Evolutionary conservation across 2,329 filamentous ascomycete species (phyloP).

Genomic region (Eutypa lata): DNA sequence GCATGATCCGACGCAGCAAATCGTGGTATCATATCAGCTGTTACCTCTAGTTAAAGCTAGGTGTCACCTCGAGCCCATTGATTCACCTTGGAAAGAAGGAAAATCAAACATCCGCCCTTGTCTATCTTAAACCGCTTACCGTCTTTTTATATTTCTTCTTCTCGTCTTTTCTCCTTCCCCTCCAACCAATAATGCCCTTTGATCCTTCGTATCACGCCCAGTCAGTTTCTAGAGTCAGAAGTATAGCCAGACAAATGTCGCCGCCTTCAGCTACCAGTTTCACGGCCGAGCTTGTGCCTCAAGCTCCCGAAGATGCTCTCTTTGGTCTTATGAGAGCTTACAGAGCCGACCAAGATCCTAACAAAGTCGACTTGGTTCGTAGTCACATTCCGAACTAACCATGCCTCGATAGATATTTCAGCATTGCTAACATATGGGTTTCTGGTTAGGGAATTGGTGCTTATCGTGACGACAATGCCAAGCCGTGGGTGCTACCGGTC

Average conservation of each 20-base stretch:
- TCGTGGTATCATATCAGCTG: background rate
- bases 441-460: constrained; percentile 69
- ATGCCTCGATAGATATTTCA: background rate
- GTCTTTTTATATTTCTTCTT: background rate
- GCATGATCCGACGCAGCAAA: background rate
- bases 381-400: background rate
- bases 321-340: constrained; percentile 91
- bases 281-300: constrained; percentile 72
- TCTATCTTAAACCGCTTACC: background rate
- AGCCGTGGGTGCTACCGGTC: constrained; percentile 95
- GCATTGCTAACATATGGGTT: constrained; percentile 7
- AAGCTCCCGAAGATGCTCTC: constrained; percentile 91
- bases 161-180: constrained; percentile 1
- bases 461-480: constrained; percentile 91
- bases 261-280: constrained; percentile 64
- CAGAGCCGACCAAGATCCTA: constrained; percentile 68
- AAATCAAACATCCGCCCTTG: too few relatives aligned
- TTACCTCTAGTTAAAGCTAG: too few relatives aligned
- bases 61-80: too few relatives aligned
- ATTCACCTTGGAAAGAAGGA: too few relatives aligned
- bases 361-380: constrained; percentile 89
- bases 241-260: constrained; percentile 69
- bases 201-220: constrained; percentile 42
- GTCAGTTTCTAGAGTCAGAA: constrained; percentile 52
- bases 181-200: constrained; percentile 35